Base-by-base conservation (phyloP, 257 asterid genomes). In the Asclepias syriaca region DNA sequence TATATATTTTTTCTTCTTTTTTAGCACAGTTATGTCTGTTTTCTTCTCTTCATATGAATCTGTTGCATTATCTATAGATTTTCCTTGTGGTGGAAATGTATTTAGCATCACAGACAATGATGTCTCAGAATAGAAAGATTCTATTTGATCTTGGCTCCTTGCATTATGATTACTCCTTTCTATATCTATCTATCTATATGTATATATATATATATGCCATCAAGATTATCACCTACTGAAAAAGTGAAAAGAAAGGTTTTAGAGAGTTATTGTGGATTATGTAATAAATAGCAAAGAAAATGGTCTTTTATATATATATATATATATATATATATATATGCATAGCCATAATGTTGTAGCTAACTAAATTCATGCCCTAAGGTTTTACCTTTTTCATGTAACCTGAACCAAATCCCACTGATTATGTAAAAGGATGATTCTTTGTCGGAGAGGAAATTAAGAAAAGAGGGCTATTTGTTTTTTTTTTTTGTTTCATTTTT, bases 51-150 rank as follows among this genome's bases (percentile, higher is more conserved):
- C 21, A 6, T 54, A 19, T 75, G 22, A 11, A 43, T 46, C 53
- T 55, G 56, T 68, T 73, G 66, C 71, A 37, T 46, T 15, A 65
- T 78, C 50, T 48, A 13, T 4, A 70, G 74, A 6, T 65, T 45
- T 43, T 45, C 14, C 45, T 70, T 12, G 66, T 0, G 16, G 46
- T 18, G 72, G 58, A 66, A 66, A 54, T 51, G 60, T 1, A 14
- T 22, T 18, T 45, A 48, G 40, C 50, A 19, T 5, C 12, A 57
- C 12, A 57, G 66, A 45, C 18, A 1, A 29, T 32, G 5, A 32
- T 32, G 5, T 32, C 48, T 5, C 6, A 63, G 13, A 34, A 32
- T 32, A 63, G 48, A 34, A 63, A 32, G 48, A 63, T 63, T 34
- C 32, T 59, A 13, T 4, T 63, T 32, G 15, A 14, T 29, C 45